Percentiles rank a stretch among this genome's conserved stretches.
phyloP scores from a whole-genome alignment of 2,329 filamentous ascomycete genomes.

The Talaromyces piceae region DNA sequence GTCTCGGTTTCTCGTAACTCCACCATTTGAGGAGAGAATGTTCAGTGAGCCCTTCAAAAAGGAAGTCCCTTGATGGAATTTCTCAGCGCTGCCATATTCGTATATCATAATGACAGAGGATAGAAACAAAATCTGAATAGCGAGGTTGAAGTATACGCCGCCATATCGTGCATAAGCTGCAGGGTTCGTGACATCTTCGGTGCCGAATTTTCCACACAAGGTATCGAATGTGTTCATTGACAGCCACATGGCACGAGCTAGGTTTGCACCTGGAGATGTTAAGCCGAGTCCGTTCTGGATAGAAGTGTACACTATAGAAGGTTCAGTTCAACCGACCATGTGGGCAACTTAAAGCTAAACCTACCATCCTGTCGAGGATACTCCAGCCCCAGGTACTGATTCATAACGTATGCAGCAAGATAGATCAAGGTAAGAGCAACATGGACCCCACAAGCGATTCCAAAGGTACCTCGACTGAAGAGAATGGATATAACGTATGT shows the following conservation, averaged over 20 bases:
- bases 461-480: constrained; percentile 70
- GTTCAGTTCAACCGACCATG: background rate
- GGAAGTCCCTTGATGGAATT: background rate
- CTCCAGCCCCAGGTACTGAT: constrained; percentile 1
- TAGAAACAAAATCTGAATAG: constrained; percentile 48
- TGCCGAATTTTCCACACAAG: constrained; percentile 52
- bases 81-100: background rate
- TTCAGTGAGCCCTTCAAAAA: background rate
- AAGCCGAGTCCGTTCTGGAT: constrained; percentile 2
- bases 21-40: constrained; percentile 10
- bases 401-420: constrained; percentile 3
- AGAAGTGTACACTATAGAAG: constrained; percentile 1
- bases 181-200: constrained; percentile 58
- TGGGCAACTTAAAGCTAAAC: background rate
- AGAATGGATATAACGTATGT: constrained; percentile 78
- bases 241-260: constrained; percentile 67
- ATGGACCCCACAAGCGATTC: constrained; percentile 61
- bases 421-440: constrained; percentile 1
- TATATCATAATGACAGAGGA: background rate
- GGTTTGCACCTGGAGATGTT: constrained; percentile 67
- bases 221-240: constrained; percentile 77
- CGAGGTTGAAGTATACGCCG: constrained; percentile 74
- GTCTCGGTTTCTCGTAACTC: constrained; percentile 39
- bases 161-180: constrained; percentile 68
- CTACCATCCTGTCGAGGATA: constrained; percentile 2